Conservation (phyloP, 2,329 filamentous ascomycete species). For the Orbilia blumenaviensis region DNA sequence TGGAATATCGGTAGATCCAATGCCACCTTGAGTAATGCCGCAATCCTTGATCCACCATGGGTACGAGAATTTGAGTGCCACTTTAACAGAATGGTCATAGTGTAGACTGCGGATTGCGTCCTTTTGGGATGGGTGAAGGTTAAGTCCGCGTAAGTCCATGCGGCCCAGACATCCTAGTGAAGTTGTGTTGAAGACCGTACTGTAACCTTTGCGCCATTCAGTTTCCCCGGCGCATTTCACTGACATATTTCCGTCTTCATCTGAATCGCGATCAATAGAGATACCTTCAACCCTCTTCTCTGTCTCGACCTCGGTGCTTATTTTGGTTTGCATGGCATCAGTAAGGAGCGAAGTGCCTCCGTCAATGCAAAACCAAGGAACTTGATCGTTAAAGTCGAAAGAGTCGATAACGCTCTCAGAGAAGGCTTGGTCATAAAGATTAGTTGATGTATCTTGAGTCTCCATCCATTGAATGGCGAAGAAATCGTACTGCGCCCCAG, state of each 20-base stretch:
- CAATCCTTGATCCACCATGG: constrained; percentile 59
- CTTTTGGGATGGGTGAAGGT: constrained; percentile 55
- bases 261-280: too few relatives aligned
- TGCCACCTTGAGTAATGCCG: constrained; percentile 58
- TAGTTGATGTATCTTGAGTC: not conserved
- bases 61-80: constrained; percentile 60
- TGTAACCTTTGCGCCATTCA: constrained; percentile 6
- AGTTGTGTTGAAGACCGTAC: constrained; percentile 55
- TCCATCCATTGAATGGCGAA: constrained; percentile 42
- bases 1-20: constrained; percentile 58
- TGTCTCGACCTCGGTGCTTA: too few relatives aligned
- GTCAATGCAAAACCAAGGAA: too few relatives aligned
- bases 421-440: not conserved
- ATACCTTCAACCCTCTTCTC: too few relatives aligned
- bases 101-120: constrained; percentile 59
- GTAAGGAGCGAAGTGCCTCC: too few relatives aligned
- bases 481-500: constrained; percentile 33
- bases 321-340: too few relatives aligned
- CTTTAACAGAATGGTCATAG: constrained; percentile 60
- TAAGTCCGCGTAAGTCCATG: constrained; percentile 52
- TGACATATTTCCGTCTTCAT: not conserved
- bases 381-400: not conserved
- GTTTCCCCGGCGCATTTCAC: not conserved
- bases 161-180: constrained; percentile 51
- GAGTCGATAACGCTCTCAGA: constrained; percentile 9